phyloP scores from a whole-genome alignment of 2,329 filamentous ascomycete genomes.

The Cytospora mali region DNA sequence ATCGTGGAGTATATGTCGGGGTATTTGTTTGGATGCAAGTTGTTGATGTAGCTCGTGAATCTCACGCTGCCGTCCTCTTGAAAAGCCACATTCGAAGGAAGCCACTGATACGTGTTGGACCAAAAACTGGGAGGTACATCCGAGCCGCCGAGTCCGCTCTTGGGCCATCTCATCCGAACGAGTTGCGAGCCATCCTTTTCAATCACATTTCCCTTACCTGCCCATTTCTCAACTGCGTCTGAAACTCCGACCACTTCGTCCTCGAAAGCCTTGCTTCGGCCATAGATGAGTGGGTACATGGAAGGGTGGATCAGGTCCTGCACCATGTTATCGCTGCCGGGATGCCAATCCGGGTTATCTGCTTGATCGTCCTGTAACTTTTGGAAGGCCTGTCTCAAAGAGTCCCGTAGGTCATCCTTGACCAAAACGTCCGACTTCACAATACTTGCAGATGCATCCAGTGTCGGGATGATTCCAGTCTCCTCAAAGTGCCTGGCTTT shows the following conservation, averaged over 20 bases:
- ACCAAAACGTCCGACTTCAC: constrained; percentile 24
- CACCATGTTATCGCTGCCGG: constrained; percentile 50
- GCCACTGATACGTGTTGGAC: constrained; percentile 29
- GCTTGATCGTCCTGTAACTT: constrained; percentile 46
- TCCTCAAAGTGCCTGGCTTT: constrained; percentile 25
- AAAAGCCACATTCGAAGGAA: constrained; percentile 29
- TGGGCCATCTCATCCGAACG: no score
- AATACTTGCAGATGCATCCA: constrained; percentile 17
- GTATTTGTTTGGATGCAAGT: constrained; percentile 27
- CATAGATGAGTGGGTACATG: constrained; percentile 54
- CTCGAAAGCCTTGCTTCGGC: constrained; percentile 37
- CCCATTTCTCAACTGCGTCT: constrained; percentile 16
- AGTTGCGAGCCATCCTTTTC: background rate
- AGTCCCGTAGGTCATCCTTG: constrained; percentile 15
- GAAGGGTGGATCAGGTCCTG: constrained; percentile 58
- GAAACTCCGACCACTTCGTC: constrained; percentile 8
- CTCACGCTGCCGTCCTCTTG: constrained; percentile 18
- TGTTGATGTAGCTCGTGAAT: constrained; percentile 29
- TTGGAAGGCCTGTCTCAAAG: constrained; percentile 12
- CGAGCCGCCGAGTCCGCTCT: background rate
- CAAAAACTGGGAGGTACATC: background rate
- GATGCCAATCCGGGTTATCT: constrained; percentile 52
- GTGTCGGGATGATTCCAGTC: constrained; percentile 17
- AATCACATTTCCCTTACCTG: constrained; percentile 20
- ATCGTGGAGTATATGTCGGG: constrained; percentile 26